Evolutionary conservation across 2,329 filamentous ascomycete species (phyloP).

Genomic region (Colletotrichum lindemuthianum): DNA sequence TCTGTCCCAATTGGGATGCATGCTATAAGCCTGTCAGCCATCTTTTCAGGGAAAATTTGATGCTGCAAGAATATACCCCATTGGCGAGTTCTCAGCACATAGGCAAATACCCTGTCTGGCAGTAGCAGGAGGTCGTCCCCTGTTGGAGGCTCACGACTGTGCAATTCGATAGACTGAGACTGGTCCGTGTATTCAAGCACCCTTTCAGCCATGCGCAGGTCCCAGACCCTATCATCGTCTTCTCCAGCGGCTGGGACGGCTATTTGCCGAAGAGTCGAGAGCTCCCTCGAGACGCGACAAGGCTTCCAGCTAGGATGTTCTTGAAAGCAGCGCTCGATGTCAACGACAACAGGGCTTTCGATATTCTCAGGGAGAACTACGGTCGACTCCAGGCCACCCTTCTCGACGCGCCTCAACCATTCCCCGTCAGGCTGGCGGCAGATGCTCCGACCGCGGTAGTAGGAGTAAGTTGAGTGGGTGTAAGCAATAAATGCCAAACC

Average conservation of each 20-base stretch:
- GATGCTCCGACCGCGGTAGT: conserved; percentile 1
- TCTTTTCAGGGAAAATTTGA: not conserved
- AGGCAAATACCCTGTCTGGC: not conserved
- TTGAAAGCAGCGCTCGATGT: conserved; percentile 2
- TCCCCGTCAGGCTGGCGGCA: not conserved
- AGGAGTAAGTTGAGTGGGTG: not conserved
- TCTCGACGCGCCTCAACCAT: not conserved
- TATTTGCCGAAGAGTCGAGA: not conserved
- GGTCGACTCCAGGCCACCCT: not conserved
- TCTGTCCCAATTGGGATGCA: not conserved
- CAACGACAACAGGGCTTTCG: conserved; percentile 9
- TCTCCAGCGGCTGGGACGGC: not conserved
- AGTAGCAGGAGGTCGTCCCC: not conserved
- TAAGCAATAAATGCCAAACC: not conserved
- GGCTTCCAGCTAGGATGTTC: conserved; percentile 3
- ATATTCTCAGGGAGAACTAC: not conserved
- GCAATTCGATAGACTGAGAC: not conserved
- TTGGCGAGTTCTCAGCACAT: conserved; percentile 1
- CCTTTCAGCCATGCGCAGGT: not conserved
- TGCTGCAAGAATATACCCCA: not conserved
- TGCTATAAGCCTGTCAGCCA: not conserved
- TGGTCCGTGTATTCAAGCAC: conserved; percentile 8
- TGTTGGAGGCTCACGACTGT: not conserved
- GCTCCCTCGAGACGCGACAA: not conserved
- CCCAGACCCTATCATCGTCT: conserved; percentile 5